phyloP scores from a whole-genome alignment of 2,329 filamentous ascomycete genomes.

The Neonectria faginata region DNA sequence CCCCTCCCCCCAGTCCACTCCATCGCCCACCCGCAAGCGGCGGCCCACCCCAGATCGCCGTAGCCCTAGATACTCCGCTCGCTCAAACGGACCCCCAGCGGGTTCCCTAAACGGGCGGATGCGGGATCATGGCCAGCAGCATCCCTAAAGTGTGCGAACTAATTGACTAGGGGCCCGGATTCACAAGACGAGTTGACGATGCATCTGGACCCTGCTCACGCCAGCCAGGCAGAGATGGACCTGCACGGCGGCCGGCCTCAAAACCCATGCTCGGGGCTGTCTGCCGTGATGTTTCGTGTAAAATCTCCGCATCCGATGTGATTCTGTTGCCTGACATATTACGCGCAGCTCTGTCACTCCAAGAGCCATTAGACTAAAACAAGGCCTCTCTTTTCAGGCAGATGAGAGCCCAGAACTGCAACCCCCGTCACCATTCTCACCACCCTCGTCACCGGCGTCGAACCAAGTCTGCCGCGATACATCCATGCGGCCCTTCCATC shows the following conservation, averaged over 20 bases:
- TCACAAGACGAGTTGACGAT: slow-evolving; percentile 1
- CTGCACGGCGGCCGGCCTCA: slow-evolving; percentile 1
- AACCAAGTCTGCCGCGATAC: slow-evolving; percentile 1
- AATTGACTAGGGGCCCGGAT: slow-evolving; percentile 5
- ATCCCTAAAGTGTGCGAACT: not conserved
- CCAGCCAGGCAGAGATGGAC: slow-evolving; percentile 9
- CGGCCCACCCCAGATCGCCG: slow-evolving; percentile 24
- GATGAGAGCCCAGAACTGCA: not conserved
- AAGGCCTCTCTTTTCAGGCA: no score
- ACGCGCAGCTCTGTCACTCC: not conserved
- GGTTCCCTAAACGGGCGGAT: slow-evolving; percentile 26
- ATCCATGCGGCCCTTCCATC: not conserved
- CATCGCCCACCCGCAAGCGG: slow-evolving; percentile 6
- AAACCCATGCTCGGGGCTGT: not conserved
- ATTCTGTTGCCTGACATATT: not conserved
- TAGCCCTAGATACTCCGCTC: slow-evolving; percentile 12
- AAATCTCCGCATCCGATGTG: not conserved
- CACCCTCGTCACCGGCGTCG: slow-evolving; percentile 2
- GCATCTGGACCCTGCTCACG: slow-evolving; percentile 10
- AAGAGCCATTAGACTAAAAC: no score
- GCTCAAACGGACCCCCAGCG: slow-evolving; percentile 17
- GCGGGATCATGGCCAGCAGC: slow-evolving; percentile 8
- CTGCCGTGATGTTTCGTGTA: not conserved
- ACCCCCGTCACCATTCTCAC: slow-evolving; percentile 5
- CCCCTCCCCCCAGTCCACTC: not conserved